phyloP scores from a whole-genome alignment of 1,139 yeast species.

The Hyphopichia buzzinii region DNA sequence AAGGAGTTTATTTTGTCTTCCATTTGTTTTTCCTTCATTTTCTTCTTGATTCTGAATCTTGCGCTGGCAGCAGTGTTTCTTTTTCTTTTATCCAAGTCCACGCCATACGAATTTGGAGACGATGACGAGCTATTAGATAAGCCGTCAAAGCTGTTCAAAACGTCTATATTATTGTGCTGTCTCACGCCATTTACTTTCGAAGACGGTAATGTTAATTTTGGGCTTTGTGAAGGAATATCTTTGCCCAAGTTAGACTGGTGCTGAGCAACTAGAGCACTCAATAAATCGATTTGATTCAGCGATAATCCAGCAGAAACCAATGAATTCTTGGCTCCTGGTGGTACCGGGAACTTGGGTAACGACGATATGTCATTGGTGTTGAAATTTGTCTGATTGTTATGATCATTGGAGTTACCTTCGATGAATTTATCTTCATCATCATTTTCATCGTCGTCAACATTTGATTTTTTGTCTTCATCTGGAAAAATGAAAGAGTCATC shows the following conservation, averaged over 20 bases:
- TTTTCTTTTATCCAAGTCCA: conserved; percentile 63
- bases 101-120: conserved; percentile 10
- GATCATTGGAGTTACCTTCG: conserved; percentile 1
- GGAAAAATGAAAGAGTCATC: conserved; percentile 76
- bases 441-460: conserved; percentile 16
- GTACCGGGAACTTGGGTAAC: conserved; percentile 64
- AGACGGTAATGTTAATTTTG: not conserved
- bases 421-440: conserved; percentile 7
- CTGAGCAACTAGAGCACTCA: conserved; percentile 70
- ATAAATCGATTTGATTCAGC: conserved; percentile 66
- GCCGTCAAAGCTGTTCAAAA: not conserved
- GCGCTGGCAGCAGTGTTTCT: conserved; percentile 83
- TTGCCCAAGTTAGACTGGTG: conserved; percentile 47
- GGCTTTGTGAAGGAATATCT: conserved; percentile 12
- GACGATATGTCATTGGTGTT: conserved; percentile 16
- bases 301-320: conserved; percentile 63
- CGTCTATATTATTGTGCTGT: conserved; percentile 14
- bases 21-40: conserved; percentile 81
- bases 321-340: conserved; percentile 67
- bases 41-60: conserved; percentile 76
- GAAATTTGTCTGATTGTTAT: conserved; percentile 1
- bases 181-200: conserved; percentile 12
- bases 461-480: conserved; percentile 66
- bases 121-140: not conserved
- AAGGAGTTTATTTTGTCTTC: conserved; percentile 64